Base-by-base conservation (phyloP, 2,329 filamentous ascomycete genomes). In the Davidsoniella neocaledoniae region DNA sequence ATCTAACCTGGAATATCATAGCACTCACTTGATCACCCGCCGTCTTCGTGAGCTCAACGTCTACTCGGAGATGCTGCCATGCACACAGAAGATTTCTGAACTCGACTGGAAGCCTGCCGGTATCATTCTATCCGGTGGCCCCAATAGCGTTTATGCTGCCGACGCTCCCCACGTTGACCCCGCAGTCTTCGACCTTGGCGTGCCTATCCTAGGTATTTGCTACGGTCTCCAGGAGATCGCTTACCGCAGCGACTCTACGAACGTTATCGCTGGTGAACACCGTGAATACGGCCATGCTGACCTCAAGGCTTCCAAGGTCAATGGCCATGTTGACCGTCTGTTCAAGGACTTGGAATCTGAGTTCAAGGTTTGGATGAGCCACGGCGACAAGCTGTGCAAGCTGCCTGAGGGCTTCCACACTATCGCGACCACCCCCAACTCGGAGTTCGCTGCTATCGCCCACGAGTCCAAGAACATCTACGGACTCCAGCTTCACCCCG, bases 401-500 rank as follows among this genome's bases (percentile, higher is more conserved):
- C 70, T 94, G 38, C 88, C 88, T 7, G 68, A 80, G 36, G 75
- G 72, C 39, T 94, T 94, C 62, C 66, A 75, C 53, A 78, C 73
- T 14, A 77, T 94, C 57, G 87, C 83, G 46, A 81, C 72, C 4
- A 90, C 86, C 2, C 61, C 69, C 46, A 93, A 91, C 66, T 79
- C 83, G 0, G 76, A 80, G 21, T 94, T 76, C 57, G 88, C 88
- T 9, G 86, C 77, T 52, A 93, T 90, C 57, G 83, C 81, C 16
- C 82, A 87, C 61, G 61, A 76, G 61, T 65, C 66, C 7, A 77
- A 81, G 68, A 78, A 79, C 23, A 79, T 85, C 57, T 94, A 79
- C 59, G 85, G 83, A 49, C 76, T 94, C 43, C 88, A 95, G 61
- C 90, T 94, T 63, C 88, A 94, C 64, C 87, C 88, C 1, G 88